Base-by-base conservation (phyloP, 1,284 basidiomycete species). In the Apiotrichum mycotoxinovorans region DNA sequence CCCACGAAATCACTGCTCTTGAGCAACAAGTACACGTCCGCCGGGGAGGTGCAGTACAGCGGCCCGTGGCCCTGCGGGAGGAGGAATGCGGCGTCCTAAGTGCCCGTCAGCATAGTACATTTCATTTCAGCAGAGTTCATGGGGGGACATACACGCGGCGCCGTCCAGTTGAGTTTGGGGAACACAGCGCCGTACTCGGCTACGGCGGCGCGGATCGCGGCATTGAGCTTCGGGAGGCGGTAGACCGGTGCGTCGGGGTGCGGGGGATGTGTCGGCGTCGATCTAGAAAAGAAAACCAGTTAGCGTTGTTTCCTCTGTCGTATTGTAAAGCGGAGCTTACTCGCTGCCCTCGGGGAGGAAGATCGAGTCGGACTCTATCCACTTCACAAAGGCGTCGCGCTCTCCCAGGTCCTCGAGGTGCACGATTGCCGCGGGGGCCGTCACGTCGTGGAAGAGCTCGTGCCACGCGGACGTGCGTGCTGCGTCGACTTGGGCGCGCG, bases 151-250 rank as follows among this genome's bases (percentile, higher is more conserved):
- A 89, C 92, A 79, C 87, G 87, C 27, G 92, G 92, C 18, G 89
- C 87, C 4, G 91, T 91, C 79, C 93, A 95, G 70, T 95, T 96
- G 51, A 96, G 83, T 74, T 98, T 98, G 0, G 95, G 93, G 69
- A 98, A 98, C 10, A 96, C 87, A 3, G 88, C 86, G 63, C 68
- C 67, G 51, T 91, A 94, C 56, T 83, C 78, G 26, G 76, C 66
- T 15, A 98, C 80, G n/a, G 82, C 83, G 10, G 78, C 71, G 47
- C 89, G 79, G 61, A 98, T 94, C 59, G 80, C 79, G 9, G 78
- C 76, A 67, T 94, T 91, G 20, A 97, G 78, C 54, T 86, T 85
- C 0, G 91, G 89, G 4, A 75, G 74, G 89, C 87, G 52, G 52
- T 73, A 75, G 22, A 66, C 59, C 0, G 73, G 73, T 17, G 66